These are phyloP conservation scores for Trichosporon asahii DNA, from an alignment of 1,284 basidiomycete genomes.

Conservation along the genomic window DNA sequence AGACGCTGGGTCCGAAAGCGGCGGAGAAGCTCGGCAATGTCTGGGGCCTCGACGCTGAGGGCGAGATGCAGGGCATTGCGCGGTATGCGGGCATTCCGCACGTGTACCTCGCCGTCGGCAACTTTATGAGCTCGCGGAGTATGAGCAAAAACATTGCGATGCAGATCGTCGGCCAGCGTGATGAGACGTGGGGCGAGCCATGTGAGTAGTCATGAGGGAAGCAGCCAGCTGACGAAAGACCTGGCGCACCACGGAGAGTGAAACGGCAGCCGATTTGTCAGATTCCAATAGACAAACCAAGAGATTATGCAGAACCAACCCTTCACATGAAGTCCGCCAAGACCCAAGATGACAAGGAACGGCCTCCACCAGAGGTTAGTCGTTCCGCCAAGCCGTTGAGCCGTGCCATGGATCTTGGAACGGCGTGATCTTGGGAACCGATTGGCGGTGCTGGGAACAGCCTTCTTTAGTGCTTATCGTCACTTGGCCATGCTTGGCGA, in stretches of 20 bases:
- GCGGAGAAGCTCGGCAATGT: slow-evolving; percentile 55
- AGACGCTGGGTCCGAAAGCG: slow-evolving; percentile 57
- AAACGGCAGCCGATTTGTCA: not conserved
- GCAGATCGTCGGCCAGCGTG: slow-evolving; percentile 62
- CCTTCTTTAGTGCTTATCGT: not conserved
- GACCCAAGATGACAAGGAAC: not conserved
- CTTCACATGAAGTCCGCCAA: not conserved
- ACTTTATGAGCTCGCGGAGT: slow-evolving; percentile 58
- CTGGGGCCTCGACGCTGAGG: slow-evolving; percentile 62
- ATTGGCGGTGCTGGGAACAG: not conserved
- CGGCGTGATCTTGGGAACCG: not conserved
- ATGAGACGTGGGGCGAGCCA: slow-evolving; percentile 56
- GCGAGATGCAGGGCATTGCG: slow-evolving; percentile 59
- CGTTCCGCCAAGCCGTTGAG: not conserved
- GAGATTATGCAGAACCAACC: not conserved
- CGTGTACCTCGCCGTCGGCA: slow-evolving; percentile 50
- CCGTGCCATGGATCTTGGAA: slow-evolving; percentile 12
- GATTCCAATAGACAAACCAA: not conserved
- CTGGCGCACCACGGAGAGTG: not conserved
- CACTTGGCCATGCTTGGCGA: not conserved
- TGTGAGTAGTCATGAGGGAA: slow-evolving; percentile 27
- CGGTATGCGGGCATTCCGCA: slow-evolving; percentile 56
- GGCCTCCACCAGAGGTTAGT: not conserved
- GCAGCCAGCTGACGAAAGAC: not conserved
- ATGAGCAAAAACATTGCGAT: slow-evolving; percentile 61